Evolutionary conservation across 2,329 filamentous ascomycete species (phyloP).

Genomic region (Diaporthe sp.): DNA sequence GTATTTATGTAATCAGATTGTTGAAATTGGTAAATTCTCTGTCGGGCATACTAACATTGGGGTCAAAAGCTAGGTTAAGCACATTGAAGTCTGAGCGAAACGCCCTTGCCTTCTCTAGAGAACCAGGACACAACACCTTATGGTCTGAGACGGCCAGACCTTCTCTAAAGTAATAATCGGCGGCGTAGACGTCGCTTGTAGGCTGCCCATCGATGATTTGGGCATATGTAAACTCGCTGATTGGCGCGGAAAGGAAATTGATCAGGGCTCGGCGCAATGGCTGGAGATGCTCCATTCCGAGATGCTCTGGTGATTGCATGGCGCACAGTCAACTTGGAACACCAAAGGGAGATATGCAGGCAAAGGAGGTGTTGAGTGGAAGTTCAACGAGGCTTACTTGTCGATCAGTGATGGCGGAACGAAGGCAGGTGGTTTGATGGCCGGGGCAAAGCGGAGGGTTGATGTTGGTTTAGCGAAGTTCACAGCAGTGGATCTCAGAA

Average conservation of each 20-base stretch:
- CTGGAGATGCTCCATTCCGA: neutral
- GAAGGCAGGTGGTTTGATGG: neutral
- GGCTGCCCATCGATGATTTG: constrained; percentile 2
- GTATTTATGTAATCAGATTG: neutral
- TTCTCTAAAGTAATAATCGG: neutral
- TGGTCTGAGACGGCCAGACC: neutral
- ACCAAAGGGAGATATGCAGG: neutral
- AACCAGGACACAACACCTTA: neutral
- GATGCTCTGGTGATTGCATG: neutral
- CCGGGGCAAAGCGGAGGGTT: neutral
- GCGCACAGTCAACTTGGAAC: neutral
- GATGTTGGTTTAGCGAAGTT: no score
- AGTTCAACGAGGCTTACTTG: neutral
- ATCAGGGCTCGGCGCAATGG: no score
- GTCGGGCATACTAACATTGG: neutral
- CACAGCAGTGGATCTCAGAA: no score
- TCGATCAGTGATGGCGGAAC: neutral
- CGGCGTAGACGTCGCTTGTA: neutral
- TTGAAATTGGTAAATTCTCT: no score
- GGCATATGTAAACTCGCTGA: neutral
- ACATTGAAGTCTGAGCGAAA: neutral
- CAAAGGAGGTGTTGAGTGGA: neutral
- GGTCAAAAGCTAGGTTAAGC: neutral
- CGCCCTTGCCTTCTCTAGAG: neutral
- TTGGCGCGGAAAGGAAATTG: neutral